Evolutionary conservation across 805 yeast species (phyloP).

Genomic region (Lachancea quebecensis): DNA sequence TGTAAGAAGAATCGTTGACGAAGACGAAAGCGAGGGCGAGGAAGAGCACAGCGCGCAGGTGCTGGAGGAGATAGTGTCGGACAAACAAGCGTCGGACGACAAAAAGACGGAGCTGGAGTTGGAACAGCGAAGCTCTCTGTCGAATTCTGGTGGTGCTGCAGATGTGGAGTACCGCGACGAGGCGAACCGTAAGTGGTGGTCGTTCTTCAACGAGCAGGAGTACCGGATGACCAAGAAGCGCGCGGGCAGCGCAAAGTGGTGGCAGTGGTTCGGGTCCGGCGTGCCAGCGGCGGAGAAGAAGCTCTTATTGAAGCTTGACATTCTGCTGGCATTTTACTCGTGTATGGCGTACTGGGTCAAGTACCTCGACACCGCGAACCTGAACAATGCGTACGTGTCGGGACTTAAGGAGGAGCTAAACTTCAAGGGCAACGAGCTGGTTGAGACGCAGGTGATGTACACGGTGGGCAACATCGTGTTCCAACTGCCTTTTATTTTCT

Average conservation of each 20-base stretch:
- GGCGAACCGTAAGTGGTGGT: conserved; percentile 48
- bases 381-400: conserved; percentile 59
- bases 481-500: conserved; percentile 55
- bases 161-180: conserved; percentile 43
- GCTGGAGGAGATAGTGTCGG: conserved; percentile 1
- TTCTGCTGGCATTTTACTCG: conserved; percentile 45
- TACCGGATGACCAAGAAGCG: conserved; percentile 39
- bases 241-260: conserved; percentile 36
- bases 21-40: conserved; percentile 7
- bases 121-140: background rate
- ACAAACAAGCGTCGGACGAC: background rate
- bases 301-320: conserved; percentile 43
- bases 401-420: conserved; percentile 52
- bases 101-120: background rate
- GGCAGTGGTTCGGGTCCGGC: conserved; percentile 47
- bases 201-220: conserved; percentile 56
- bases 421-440: conserved; percentile 56
- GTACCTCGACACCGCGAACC: conserved; percentile 51
- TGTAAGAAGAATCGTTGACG: conserved; percentile 26
- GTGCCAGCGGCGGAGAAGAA: conserved; percentile 40
- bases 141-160: background rate
- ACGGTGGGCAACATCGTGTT: conserved; percentile 53
- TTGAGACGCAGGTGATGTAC: conserved; percentile 51
- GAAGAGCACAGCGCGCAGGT: conserved; percentile 10
- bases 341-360: conserved; percentile 63